A percentile compares a stretch with the other conserved stretches of the same genome.
Evolutionary conservation across 148 eudicot species (phyloP).

Genomic region (Amaranthus hypochondriacus): DNA sequence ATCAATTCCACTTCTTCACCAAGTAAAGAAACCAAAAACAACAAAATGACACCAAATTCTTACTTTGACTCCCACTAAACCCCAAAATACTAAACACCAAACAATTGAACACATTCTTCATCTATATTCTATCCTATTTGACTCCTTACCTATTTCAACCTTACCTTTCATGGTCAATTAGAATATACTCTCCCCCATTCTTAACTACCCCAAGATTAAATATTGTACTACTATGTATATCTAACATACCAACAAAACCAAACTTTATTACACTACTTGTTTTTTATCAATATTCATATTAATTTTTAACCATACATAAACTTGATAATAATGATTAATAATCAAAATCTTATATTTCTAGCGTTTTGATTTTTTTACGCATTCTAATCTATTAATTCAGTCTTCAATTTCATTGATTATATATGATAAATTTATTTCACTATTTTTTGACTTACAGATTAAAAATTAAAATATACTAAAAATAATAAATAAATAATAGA

Average conservation of each 20-base stretch:
- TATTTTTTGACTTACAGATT: no score
- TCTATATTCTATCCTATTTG: slow-evolving; percentile 5
- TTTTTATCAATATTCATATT: neutral
- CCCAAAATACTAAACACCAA: slow-evolving; percentile 11
- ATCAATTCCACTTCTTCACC: slow-evolving; percentile 7
- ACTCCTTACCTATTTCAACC: slow-evolving; percentile 11
- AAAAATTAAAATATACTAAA: no score
- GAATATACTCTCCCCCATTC: slow-evolving; percentile 12
- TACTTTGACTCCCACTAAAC: slow-evolving; percentile 27
- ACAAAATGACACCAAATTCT: slow-evolving; percentile 23
- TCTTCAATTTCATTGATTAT: neutral
- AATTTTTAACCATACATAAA: neutral
- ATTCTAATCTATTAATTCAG: neutral
- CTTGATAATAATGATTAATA: no score
- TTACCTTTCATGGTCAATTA: slow-evolving; percentile 4
- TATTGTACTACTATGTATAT: neutral
- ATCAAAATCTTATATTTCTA: neutral
- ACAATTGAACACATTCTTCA: neutral
- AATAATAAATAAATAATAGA: no score
- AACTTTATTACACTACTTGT: slow-evolving; percentile 23
- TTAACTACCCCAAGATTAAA: slow-evolving; percentile 11
- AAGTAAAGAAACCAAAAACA: neutral
- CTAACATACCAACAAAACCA: slow-evolving; percentile 24
- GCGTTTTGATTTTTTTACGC: neutral
- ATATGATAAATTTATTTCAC: no score